A percentile compares a stretch with the other conserved stretches of the same genome.
These are phyloP conservation scores for Eutrema salsugineum DNA, from an alignment of 441 rosid species.

Conservation along the genomic window DNA sequence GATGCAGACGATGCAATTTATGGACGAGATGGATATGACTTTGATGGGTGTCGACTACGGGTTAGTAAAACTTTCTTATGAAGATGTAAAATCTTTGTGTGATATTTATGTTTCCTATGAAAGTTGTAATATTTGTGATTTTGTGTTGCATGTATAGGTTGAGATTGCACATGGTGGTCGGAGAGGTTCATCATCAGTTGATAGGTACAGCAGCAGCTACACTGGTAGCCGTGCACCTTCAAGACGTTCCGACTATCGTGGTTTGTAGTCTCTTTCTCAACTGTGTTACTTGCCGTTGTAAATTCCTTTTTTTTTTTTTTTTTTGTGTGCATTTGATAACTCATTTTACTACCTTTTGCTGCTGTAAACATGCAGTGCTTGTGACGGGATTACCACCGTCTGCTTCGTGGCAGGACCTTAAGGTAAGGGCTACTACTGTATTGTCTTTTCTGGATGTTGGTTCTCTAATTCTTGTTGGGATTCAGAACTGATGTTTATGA, in stretches of 20 bases:
- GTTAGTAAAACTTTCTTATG: constrained; percentile 40
- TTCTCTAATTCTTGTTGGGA: neutral
- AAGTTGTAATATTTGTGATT: neutral
- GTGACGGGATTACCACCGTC: constrained; percentile 91
- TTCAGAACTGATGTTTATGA: neutral
- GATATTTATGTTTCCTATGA: constrained; percentile 35
- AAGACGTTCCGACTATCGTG: constrained; percentile 84
- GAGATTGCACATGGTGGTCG: constrained; percentile 92
- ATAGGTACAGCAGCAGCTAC: constrained; percentile 66
- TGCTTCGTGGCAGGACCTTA: constrained; percentile 98
- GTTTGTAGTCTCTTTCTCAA: constrained; percentile 36
- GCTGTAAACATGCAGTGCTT: constrained; percentile 47
- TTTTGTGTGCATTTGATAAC: neutral
- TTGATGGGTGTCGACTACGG: constrained; percentile 77
- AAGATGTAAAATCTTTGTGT: neutral
- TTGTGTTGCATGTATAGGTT: constrained; percentile 59
- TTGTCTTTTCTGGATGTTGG: neutral
- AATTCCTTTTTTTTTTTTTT: no score
- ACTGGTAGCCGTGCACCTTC: constrained; percentile 71
- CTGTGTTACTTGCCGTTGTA: neutral
- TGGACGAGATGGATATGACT: constrained; percentile 90
- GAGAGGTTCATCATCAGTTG: constrained; percentile 70
- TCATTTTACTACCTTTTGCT: neutral
- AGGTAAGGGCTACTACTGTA: constrained; percentile 38
- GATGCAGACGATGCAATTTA: constrained; percentile 94